Conservation (phyloP, 495 filamentous ascomycete species). For the Bombardia bombarda region DNA sequence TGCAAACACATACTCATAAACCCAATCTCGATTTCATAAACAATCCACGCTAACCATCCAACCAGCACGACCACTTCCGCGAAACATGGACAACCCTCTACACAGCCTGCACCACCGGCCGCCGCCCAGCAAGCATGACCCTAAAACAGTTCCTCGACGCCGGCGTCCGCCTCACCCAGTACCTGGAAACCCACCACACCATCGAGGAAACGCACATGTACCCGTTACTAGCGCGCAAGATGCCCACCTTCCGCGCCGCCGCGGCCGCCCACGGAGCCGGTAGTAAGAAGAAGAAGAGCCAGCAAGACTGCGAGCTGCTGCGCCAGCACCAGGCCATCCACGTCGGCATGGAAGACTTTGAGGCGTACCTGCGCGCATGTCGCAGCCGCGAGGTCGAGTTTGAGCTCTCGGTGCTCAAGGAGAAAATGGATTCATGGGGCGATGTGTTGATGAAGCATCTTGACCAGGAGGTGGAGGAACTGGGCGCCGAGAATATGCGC, state of each 20-base stretch:
- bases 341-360: constrained; percentile 64
- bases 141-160: constrained; percentile 51
- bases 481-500: constrained; percentile 82
- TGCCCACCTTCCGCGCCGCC: constrained; percentile 62
- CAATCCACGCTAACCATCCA: too few relatives aligned
- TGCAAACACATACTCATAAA: constrained; percentile 5
- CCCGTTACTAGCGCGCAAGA: constrained; percentile 64
- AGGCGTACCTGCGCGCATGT: constrained; percentile 59
- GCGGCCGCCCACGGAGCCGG: neutral
- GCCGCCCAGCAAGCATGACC: constrained; percentile 49
- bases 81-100: constrained; percentile 62
- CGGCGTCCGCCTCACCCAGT: constrained; percentile 56
- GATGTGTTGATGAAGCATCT: constrained; percentile 65
- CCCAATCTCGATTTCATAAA: too few relatives aligned
- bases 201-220: constrained; percentile 85
- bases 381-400: constrained; percentile 58
- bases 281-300: neutral
- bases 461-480: constrained; percentile 61
- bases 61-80: constrained; percentile 70
- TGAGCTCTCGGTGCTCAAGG: constrained; percentile 57
- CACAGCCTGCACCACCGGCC: constrained; percentile 44
- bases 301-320: constrained; percentile 45
- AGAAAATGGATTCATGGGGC: constrained; percentile 57
- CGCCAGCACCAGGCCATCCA: constrained; percentile 81
- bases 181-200: constrained; percentile 68